Conservation (phyloP, 2,329 filamentous ascomycete genomes). For the Alternaria sp. region DNA sequence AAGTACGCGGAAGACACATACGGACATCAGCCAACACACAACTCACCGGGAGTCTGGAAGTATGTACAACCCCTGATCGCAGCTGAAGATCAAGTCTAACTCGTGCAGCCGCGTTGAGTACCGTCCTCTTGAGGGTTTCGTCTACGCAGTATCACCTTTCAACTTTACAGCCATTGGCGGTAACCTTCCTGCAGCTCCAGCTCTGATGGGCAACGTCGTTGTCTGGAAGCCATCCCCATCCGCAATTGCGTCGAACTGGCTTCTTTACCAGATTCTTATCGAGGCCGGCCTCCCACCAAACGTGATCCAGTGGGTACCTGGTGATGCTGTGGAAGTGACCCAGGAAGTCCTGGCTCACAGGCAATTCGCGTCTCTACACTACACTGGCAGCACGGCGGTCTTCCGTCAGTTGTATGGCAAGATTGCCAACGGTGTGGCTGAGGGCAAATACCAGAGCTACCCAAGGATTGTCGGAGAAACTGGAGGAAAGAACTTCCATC, state of each 20-base stretch:
- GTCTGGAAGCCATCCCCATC: constrained; percentile 96
- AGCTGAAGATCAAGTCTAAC: constrained; percentile 27
- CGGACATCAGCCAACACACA: constrained; percentile 83
- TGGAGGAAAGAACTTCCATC: constrained; percentile 92
- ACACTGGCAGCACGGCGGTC: constrained; percentile 90
- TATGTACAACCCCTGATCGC: constrained; percentile 40
- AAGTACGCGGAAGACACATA: constrained; percentile 94
- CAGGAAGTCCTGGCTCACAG: constrained; percentile 77
- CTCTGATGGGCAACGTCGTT: constrained; percentile 91
- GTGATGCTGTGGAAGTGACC: constrained; percentile 85
- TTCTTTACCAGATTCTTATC: constrained; percentile 87
- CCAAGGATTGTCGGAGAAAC: constrained; percentile 91
- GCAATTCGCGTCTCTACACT: constrained; percentile 91
- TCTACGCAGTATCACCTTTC: constrained; percentile 93
- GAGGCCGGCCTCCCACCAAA: constrained; percentile 90
- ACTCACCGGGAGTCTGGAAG: constrained; percentile 89
- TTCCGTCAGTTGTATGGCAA: constrained; percentile 89
- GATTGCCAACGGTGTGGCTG: constrained; percentile 82
- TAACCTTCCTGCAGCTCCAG: constrained; percentile 84
- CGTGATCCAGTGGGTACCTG: constrained; percentile 93
- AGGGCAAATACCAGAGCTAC: constrained; percentile 84
- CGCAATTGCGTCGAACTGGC: constrained; percentile 89
- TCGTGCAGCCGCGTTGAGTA: constrained; percentile 75
- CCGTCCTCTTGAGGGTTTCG: constrained; percentile 90
- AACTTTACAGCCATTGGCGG: constrained; percentile 97